Evolutionary conservation across 2,329 filamentous ascomycete genomes (phyloP).

Genomic region (Pestalotiopsis sp.): DNA sequence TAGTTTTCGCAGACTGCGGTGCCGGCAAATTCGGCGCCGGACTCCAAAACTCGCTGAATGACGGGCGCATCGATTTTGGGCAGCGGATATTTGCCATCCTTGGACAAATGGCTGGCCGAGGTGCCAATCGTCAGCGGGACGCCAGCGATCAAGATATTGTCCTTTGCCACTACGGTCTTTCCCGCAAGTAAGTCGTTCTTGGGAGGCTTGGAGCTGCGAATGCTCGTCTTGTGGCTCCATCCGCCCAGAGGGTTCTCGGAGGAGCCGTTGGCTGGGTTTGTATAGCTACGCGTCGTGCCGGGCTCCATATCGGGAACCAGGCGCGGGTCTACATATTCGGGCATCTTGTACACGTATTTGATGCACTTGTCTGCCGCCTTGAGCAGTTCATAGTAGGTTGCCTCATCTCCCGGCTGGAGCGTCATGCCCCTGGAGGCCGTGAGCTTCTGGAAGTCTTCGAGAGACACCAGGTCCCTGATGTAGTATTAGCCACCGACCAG

Average conservation of each 20-base stretch:
- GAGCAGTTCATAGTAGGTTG: conserved; percentile 10
- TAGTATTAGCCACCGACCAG: not conserved
- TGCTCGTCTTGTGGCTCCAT: conserved; percentile 8
- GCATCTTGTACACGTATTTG: conserved; percentile 12
- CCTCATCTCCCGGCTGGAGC: conserved; percentile 6
- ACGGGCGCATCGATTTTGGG: conserved; percentile 37
- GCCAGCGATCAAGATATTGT: conserved; percentile 37
- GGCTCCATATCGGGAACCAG: conserved; percentile 9
- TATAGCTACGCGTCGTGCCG: not conserved
- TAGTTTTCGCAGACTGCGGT: conserved; percentile 41
- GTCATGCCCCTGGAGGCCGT: conserved; percentile 5
- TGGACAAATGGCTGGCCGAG: conserved; percentile 30
- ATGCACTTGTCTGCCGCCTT: conserved; percentile 11
- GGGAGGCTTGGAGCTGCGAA: not conserved
- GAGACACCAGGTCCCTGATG: conserved; percentile 5
- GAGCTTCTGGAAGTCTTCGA: conserved; percentile 9
- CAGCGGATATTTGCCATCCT: conserved; percentile 28
- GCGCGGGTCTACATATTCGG: conserved; percentile 11
- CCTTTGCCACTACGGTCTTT: conserved; percentile 36
- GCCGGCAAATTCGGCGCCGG: conserved; percentile 35
- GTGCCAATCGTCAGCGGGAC: conserved; percentile 38
- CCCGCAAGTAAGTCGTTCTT: conserved; percentile 26
- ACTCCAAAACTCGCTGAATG: conserved; percentile 34
- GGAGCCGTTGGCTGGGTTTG: not conserved
- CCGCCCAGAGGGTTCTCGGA: conserved; percentile 5